These are phyloP conservation scores for Strobilomyces dryophilus DNA, from an alignment of 768 basidiomycete genomes.

Conservation along the genomic window DNA sequence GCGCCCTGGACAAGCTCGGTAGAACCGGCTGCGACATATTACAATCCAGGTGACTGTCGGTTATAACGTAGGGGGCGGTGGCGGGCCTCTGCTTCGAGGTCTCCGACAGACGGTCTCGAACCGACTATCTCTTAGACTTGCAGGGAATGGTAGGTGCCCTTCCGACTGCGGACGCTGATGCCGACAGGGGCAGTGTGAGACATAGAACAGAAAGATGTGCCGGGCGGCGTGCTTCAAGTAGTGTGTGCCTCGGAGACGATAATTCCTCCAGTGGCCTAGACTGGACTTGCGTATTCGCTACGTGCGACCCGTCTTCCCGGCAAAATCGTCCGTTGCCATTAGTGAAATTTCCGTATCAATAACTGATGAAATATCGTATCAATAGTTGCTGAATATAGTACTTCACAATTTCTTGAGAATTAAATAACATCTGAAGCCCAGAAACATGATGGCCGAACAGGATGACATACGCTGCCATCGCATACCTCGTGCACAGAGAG, in stretches of 20 bases:
- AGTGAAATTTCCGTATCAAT: neutral
- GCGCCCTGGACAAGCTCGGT: neutral
- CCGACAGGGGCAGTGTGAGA: neutral
- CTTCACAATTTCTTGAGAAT: neutral
- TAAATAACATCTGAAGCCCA: neutral
- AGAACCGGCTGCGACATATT: neutral
- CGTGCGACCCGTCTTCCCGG: neutral
- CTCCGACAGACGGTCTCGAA: neutral
- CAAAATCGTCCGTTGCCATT: neutral
- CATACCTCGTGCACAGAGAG: neutral
- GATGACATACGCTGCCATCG: constrained; percentile 4
- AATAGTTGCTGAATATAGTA: constrained; percentile 5
- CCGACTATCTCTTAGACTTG: neutral
- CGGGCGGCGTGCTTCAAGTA: neutral
- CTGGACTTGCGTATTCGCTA: too few relatives aligned
- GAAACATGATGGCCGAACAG: neutral
- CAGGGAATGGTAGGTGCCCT: neutral
- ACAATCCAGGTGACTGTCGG: neutral
- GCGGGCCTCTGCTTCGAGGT: neutral
- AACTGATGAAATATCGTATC: neutral
- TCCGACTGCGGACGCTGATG: neutral
- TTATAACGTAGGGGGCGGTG: neutral
- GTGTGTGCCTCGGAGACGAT: neutral
- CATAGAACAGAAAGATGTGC: neutral
- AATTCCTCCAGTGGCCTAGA: too few relatives aligned